Evolutionary conservation across 305 asterid genomes (phyloP), one percentile per base, ranked within the genome.

Genomic region (Fraxinus dipetala): DNA sequence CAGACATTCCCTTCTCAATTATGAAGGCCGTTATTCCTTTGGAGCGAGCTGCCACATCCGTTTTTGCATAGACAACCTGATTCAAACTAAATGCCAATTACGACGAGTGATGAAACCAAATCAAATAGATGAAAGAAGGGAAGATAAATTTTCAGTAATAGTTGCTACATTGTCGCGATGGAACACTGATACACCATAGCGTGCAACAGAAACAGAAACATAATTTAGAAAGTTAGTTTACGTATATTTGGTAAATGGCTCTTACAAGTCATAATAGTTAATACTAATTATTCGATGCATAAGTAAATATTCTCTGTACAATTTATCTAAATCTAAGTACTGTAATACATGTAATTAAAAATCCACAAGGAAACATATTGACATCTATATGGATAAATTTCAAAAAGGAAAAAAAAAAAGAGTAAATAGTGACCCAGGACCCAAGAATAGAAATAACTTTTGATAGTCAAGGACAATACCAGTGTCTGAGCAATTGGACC

Each of bases 11-110:
- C 89, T 96, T 94, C 94, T 94, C 98, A 67, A 94, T 90, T 86
- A 96, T 90, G 89, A 96, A 96, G 67, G 99, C 97, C 36, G 99
- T 96, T 76, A 96, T 96, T 90, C 99, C 98, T 90, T 94, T 94
- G 18, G 97, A 91, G 75, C 79, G 90, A 81, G 97, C 94, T 67
- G 93, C 86, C 87, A 89, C 75, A 84, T 96, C 96, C 13, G 99
- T 93, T 90, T 94, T 96, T 76, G 98, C 98, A 89, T 96, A 96
- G 80, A 96, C 94, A 86, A 96, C 97, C 99, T 96, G 93, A 86
- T 83, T 83, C 85, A 88, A 85, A 67, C 54, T 35, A 80, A 82
- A 65, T 43, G 61, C 81, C 75, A 78, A 38, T 63, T 76, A 51
- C 54, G 75, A 80, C 73, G 63, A 76, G 51, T 20, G 48, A 22